A percentile compares a stretch with the other conserved stretches of the same genome.
These are phyloP conservation scores for Gastrolobium bilobum DNA, from an alignment of 306 rosid genomes.

Conservation along the genomic window DNA sequence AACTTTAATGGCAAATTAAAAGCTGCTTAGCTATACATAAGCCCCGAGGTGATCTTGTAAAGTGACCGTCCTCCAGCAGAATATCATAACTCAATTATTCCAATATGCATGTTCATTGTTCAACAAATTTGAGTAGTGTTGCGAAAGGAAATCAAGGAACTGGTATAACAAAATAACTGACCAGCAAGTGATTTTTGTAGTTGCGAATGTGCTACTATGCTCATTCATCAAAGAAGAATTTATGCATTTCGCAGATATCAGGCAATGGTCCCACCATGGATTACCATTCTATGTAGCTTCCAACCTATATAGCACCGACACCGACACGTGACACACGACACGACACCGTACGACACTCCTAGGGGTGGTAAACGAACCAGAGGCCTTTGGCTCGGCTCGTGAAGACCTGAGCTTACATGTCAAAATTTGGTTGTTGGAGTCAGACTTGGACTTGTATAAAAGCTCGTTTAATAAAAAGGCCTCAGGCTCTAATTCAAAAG, in stretches of 20 bases:
- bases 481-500: too few relatives aligned
- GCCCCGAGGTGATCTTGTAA: conserved; percentile 20
- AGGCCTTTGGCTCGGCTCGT: too few relatives aligned
- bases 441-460: too few relatives aligned
- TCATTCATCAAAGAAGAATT: conserved; percentile 13
- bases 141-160: conserved; percentile 20
- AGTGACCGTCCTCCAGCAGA: conserved; percentile 1
- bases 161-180: neutral
- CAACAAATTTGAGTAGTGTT: conserved; percentile 24
- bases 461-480: too few relatives aligned
- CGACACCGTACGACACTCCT: too few relatives aligned
- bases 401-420: too few relatives aligned
- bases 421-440: too few relatives aligned
- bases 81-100: conserved; percentile 36
- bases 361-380: too few relatives aligned
- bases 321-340: too few relatives aligned
- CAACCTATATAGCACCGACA: too few relatives aligned
- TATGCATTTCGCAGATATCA: neutral
- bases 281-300: too few relatives aligned
- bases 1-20: conserved; percentile 29
- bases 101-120: conserved; percentile 32
- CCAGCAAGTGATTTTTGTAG: conserved; percentile 25
- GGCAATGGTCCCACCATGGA: too few relatives aligned
- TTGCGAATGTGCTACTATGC: conserved; percentile 21
- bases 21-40: conserved; percentile 34